Conservation (phyloP, 1,284 basidiomycete species). For the Moesziomyces aphidis region DNA sequence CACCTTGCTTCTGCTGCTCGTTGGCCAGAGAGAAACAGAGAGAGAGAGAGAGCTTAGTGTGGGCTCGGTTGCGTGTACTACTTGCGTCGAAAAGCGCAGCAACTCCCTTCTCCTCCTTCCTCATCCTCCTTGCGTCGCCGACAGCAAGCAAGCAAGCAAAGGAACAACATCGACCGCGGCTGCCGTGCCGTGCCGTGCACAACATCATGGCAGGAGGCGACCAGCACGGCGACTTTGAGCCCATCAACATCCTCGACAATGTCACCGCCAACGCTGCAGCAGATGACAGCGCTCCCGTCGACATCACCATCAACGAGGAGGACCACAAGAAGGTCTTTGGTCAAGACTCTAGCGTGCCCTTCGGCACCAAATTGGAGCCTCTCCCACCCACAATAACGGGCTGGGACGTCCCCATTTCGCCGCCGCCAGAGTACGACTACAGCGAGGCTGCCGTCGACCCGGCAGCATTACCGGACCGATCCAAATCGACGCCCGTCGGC, state of each 20-base stretch:
- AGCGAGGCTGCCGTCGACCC: not conserved
- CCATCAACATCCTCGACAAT: constrained; percentile 26
- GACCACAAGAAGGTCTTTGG: constrained; percentile 40
- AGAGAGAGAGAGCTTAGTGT: too few species aligned
- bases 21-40: too few species aligned
- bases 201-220: constrained; percentile 25
- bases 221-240: constrained; percentile 18
- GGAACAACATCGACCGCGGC: not conserved
- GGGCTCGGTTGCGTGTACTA: too few species aligned
- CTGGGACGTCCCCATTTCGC: constrained; percentile 7
- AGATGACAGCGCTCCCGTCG: constrained; percentile 22
- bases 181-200: not conserved
- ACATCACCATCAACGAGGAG: constrained; percentile 43
- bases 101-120: too few species aligned
- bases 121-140: too few species aligned
- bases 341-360: constrained; percentile 10
- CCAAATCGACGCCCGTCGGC: not conserved
- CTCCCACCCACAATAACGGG: not conserved
- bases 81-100: too few species aligned
- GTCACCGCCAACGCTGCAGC: constrained; percentile 5
- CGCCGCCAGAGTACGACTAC: constrained; percentile 24
- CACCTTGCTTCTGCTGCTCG: constrained; percentile 6
- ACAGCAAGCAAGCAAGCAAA: too few species aligned
- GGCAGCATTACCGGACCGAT: not conserved
- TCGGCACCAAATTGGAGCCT: constrained; percentile 3